Evolutionary conservation across 768 basidiomycete genomes (phyloP).

Genomic region (Jaapia argillacea): DNA sequence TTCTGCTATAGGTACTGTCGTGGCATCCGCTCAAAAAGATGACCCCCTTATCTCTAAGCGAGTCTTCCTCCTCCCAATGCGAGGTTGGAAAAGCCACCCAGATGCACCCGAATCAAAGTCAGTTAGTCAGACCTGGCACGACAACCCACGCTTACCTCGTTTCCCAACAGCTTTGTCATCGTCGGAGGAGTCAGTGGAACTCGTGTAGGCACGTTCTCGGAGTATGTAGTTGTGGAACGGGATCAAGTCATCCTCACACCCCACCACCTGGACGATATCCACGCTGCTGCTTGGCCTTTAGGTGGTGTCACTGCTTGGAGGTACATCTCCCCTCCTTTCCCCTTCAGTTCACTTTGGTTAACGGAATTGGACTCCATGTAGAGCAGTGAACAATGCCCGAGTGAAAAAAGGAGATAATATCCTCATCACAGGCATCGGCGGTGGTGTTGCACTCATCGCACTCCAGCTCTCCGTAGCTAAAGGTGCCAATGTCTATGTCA

Average conservation of each 20-base stretch:
- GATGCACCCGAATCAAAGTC: conserved; percentile 58
- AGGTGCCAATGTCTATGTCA: conserved; percentile 77
- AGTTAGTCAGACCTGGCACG: conserved; percentile 9
- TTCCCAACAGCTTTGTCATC: conserved; percentile 42
- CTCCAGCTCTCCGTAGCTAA: conserved; percentile 68
- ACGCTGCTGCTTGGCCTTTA: conserved; percentile 70
- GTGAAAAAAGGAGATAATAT: conserved; percentile 59
- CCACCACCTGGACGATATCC: conserved; percentile 53
- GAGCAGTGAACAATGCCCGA: conserved; percentile 55
- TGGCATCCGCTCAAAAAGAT: conserved; percentile 40
- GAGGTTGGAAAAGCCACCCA: conserved; percentile 64
- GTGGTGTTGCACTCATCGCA: conserved; percentile 72
- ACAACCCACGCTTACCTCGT: background rate
- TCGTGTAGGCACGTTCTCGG: conserved; percentile 61
- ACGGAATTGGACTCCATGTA: conserved; percentile 14
- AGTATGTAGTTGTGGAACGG: conserved; percentile 67
- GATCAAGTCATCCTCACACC: conserved; percentile 59
- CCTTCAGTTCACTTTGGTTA: background rate
- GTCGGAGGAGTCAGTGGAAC: conserved; percentile 49
- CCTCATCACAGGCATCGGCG: conserved; percentile 75
- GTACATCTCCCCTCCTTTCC: conserved; percentile 36
- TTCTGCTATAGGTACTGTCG: conserved; percentile 49
- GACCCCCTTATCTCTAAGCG: conserved; percentile 53
- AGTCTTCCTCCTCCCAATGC: conserved; percentile 68
- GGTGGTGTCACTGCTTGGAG: conserved; percentile 80